These are phyloP conservation scores for Neopestalotiopsis sp. DNA, from an alignment of 2,329 filamentous ascomycete species.

Conservation along the genomic window DNA sequence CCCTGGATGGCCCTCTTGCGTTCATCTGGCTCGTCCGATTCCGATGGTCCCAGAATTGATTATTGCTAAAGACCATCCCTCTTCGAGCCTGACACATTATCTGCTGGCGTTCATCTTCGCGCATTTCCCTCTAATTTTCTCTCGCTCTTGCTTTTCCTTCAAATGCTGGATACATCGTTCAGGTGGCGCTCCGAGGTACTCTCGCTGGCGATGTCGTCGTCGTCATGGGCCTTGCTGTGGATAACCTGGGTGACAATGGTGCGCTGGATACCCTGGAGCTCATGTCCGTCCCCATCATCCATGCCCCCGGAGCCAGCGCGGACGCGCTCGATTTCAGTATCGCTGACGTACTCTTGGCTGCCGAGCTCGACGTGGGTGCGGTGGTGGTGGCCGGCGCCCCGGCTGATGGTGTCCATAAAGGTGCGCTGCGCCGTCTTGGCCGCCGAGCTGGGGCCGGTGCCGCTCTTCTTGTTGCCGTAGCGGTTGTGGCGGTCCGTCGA, in stretches of 20 bases:
- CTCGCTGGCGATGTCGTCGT: neutral
- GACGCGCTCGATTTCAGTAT: neutral
- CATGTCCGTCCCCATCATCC: neutral
- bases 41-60: no score
- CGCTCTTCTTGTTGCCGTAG: neutral
- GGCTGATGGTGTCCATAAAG: constrained; percentile 9
- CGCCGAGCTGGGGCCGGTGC: constrained; percentile 1
- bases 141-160: neutral
- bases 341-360: constrained; percentile 3
- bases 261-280: constrained; percentile 15
- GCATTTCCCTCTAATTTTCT: no score
- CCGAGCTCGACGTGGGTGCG: constrained; percentile 15
- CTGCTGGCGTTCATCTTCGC: no score
- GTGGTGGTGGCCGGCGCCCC: neutral
- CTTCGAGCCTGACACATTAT: no score
- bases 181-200: constrained; percentile 1
- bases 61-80: no score
- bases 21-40: no score
- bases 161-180: neutral
- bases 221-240: constrained; percentile 4
- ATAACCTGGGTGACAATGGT: constrained; percentile 18
- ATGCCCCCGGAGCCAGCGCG: neutral
- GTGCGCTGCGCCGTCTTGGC: constrained; percentile 13
- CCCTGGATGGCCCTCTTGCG: no score
- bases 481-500: constrained; percentile 1